Evolutionary conservation across 352 stramenopile species (phyloP).

Genomic region (Pythium grandisporangium): DNA sequence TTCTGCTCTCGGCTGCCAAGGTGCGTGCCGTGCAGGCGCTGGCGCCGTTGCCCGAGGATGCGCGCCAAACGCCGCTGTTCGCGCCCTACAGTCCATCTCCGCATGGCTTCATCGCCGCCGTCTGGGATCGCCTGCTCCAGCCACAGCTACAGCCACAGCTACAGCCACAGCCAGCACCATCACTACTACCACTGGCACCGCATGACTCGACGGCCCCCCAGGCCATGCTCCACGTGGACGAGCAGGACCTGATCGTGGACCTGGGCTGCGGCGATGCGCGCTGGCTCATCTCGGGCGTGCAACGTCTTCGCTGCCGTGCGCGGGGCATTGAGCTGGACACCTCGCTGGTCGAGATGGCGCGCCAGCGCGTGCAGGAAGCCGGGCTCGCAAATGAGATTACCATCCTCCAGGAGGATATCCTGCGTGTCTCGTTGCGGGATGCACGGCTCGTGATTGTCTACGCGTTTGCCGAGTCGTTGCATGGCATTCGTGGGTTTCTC

Average conservation of each 20-base stretch:
- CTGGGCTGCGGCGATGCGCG: slow-evolving; percentile 73
- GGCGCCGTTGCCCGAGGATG: slow-evolving; percentile 12
- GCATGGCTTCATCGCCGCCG: slow-evolving; percentile 33
- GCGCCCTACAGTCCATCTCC: slow-evolving; percentile 73
- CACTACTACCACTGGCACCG: too few species aligned
- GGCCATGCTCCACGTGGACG: too few species aligned
- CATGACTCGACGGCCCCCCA: slow-evolving; percentile 14
- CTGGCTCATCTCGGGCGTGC: slow-evolving; percentile 61
- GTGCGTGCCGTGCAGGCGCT: slow-evolving; percentile 31
- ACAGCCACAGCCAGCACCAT: too few species aligned
- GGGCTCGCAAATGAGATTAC: slow-evolving; percentile 28
- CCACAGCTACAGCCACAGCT: too few species aligned
- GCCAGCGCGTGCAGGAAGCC: slow-evolving; percentile 8
- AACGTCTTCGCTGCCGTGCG: slow-evolving; percentile 45
- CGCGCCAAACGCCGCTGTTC: slow-evolving; percentile 26
- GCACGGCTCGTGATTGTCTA: slow-evolving; percentile 77
- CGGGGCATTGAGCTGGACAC: slow-evolving; percentile 66
- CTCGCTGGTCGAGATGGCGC: slow-evolving; percentile 30
- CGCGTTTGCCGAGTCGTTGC: slow-evolving; percentile 70
- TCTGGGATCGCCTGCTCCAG: slow-evolving; percentile 41
- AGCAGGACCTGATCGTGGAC: slow-evolving; percentile 77
- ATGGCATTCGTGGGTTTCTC: slow-evolving; percentile 45
- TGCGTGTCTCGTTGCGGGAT: slow-evolving; percentile 30
- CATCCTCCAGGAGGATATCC: slow-evolving; percentile 48
- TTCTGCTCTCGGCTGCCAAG: slow-evolving; percentile 62